These are phyloP conservation scores for Alternaria metachromatica DNA, from an alignment of 2,329 filamentous ascomycete genomes.

Conservation along the genomic window DNA sequence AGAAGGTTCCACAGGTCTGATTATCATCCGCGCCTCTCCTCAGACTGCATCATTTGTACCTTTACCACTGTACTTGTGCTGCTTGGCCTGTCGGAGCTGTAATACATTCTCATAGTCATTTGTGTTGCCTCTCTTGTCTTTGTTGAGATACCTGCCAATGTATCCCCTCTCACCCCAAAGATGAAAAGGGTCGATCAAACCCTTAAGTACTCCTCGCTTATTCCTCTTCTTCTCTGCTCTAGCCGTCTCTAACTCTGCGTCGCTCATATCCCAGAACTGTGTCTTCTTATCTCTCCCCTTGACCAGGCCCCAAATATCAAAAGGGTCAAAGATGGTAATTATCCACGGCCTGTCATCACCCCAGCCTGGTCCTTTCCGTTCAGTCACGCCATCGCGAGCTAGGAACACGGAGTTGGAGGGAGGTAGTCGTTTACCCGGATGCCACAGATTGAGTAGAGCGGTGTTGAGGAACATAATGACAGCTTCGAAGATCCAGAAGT, in stretches of 20 bases:
- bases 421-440: slow-evolving; percentile 59
- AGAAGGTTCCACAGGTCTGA: not conserved
- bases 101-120: not conserved
- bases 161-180: slow-evolving; percentile 39
- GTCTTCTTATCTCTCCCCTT: slow-evolving; percentile 44
- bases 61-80: not conserved
- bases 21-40: not conserved
- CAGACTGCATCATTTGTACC: not conserved
- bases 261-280: slow-evolving; percentile 47
- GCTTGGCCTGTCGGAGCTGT: not conserved
- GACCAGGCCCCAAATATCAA: slow-evolving; percentile 44
- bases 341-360: slow-evolving; percentile 55
- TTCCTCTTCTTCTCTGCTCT: slow-evolving; percentile 35
- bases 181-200: slow-evolving; percentile 39
- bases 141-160: slow-evolving; percentile 34
- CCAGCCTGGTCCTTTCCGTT: slow-evolving; percentile 59
- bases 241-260: slow-evolving; percentile 37
- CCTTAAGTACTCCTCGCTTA: slow-evolving; percentile 28
- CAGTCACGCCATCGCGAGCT: slow-evolving; percentile 59
- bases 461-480: slow-evolving; percentile 60
- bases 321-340: slow-evolving; percentile 48
- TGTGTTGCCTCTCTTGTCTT: not conserved
- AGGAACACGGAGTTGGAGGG: slow-evolving; percentile 59
- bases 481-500: slow-evolving; percentile 63
- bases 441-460: slow-evolving; percentile 59